Evolutionary conservation across 306 rosid genomes (phyloP), one percentile per base, ranked within the genome.

Genomic region (Malus orientalis): DNA sequence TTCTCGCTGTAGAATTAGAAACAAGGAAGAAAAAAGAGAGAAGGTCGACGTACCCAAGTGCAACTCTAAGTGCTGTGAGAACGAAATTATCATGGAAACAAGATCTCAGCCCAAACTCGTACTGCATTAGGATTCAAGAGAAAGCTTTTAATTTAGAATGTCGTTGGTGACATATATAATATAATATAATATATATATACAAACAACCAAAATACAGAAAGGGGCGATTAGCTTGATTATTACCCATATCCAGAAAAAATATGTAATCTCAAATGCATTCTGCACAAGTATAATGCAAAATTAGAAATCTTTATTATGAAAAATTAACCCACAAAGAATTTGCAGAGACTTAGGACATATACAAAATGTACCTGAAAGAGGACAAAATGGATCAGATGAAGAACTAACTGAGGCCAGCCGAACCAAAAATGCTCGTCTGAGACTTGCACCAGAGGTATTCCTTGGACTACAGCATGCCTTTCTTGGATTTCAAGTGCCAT

Each of bases 391-490:
- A 95, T 88, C 81, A 95, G 90, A 78, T 90, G 73, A 73, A 95
- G 98, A 73, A 85, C 65, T 67, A 95, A 81, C 20, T 69, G 83
- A 32, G 99, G 99, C 99, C 92, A 87, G 69, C 85, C 79, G 70
- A 95, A 89, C 99, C 99, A 95, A 76, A 95, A 95, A 68, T 95
- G 81, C 70, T 81, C 80, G 85, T 95, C 99, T 16, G 99, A 85
- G 77, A 95, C 97, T 88, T 95, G 97, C 70, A 95, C 99, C 8
- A 95, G 91, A 65, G 99, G 99, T 59, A 95, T 95, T 71, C 99
- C 99, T 79, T 95, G 97, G 73, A 95, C 99, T 58, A 95, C 97
- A 3, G 93, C 93, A 76, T 95, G 97, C 54, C 96, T 86, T 82
- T 95, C 93, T 80, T 89, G 77, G 75, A 95, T 92, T 78, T 95